Base-by-base conservation (phyloP, 495 filamentous ascomycete genomes). In the Neurospora hispaniola region DNA sequence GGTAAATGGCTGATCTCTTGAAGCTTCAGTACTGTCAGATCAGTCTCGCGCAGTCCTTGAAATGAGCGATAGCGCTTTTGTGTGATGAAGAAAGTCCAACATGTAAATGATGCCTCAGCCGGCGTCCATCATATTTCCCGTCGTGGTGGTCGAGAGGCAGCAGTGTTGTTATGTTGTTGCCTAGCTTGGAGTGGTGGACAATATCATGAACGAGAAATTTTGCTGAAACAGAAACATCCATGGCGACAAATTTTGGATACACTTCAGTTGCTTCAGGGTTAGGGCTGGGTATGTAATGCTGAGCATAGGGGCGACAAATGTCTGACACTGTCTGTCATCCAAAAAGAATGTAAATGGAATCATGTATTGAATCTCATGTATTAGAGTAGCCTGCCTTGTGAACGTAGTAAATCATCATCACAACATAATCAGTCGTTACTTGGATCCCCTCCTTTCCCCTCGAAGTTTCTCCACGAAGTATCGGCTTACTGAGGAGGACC, bases 401-500 rank as follows among this genome's bases (percentile, higher is more conserved):
- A 62, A 62, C 14, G 54, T 62, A 31, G 14, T 31, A 62, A 18
- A 59, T 27, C 1, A 16, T 35, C 23, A 62, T 62, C 54, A 62
- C 10, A 62, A 16, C 54, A 35, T 31, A 8, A 62, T 35, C 14
- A 23, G 12, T 62, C 54, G 35, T 35, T 14, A 54, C 23, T 23
- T 20, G 5, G 44, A 9, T 8, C 9, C 5, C 44, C 44, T 48
- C n/a, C 44, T 23, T 12, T 48, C n/a, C 20, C 44, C 44, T 23
- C 44, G 4, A 48, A 11, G 3, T 20, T 5, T 48, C 44, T 8
- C 44, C n/a, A 48, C n/a, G 44, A n/a, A 48, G 48, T 46, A n/a
- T n/a, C 20, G 18, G 70, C 44, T 69, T 76, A 84, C 59, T 81
- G 77, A 59, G 81, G 82, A n/a, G 83, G 77, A 2, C 84, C 79